These are phyloP conservation scores for Skeletonema potamos DNA, from an alignment of 108 stramenopile species.

Conservation along the genomic window DNA sequence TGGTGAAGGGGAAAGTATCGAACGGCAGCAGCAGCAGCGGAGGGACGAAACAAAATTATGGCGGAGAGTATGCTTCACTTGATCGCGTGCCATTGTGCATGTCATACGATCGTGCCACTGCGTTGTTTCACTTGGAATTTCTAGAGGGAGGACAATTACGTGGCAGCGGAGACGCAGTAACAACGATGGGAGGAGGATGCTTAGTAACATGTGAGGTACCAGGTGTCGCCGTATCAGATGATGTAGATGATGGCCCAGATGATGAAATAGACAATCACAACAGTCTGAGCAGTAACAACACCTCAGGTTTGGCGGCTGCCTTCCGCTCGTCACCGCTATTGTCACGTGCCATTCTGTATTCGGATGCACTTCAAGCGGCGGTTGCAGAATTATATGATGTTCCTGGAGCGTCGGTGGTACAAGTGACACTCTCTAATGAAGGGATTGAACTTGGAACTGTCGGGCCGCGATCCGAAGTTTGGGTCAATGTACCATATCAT, in stretches of 20 bases:
- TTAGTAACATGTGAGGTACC: slow-evolving; percentile 49
- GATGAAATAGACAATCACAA: slow-evolving; percentile 8
- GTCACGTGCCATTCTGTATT: slow-evolving; percentile 55
- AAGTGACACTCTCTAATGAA: slow-evolving; percentile 34
- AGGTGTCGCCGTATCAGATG: slow-evolving; percentile 42
- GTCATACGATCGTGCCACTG: slow-evolving; percentile 57
- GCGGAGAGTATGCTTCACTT: slow-evolving; percentile 46
- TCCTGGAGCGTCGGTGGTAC: slow-evolving; percentile 44
- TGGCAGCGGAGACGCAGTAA: neutral
- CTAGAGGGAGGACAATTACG: slow-evolving; percentile 29
- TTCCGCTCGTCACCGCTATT: slow-evolving; percentile 58
- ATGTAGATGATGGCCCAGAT: slow-evolving; percentile 35
- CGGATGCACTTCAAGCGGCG: slow-evolving; percentile 46
- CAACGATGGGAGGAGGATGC: slow-evolving; percentile 26
- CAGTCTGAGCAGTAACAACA: neutral
- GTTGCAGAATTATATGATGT: slow-evolving; percentile 56
- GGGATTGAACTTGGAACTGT: slow-evolving; percentile 59
- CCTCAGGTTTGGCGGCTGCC: slow-evolving; percentile 50
- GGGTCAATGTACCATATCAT: slow-evolving; percentile 50
- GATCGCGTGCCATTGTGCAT: slow-evolving; percentile 52
- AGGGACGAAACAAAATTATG: neutral
- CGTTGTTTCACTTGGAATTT: slow-evolving; percentile 64
- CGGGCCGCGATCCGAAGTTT: slow-evolving; percentile 46
- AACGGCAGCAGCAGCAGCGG: neutral
- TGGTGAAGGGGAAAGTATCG: neutral